Evolutionary conservation across 305 asterid species (phyloP).

Genomic region (Rubia tinctorum): DNA sequence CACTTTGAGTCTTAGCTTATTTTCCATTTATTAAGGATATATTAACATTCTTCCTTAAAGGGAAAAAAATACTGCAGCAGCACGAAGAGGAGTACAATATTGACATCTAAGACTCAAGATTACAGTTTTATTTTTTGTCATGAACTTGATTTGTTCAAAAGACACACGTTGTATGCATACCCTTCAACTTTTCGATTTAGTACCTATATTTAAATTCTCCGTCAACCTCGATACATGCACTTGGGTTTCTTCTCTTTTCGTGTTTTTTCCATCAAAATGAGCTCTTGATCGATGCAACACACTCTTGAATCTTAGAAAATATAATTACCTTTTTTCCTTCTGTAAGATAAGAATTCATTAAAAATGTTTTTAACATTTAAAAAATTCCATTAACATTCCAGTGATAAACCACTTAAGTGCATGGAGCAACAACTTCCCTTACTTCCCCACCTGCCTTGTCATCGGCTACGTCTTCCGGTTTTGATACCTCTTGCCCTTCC

Average conservation of each 20-base stretch:
- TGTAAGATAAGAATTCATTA: background rate
- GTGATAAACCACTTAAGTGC: constrained; percentile 15
- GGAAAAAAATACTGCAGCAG: no score
- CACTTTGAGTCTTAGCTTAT: no score
- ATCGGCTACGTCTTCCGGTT: constrained; percentile 34
- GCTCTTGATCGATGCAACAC: background rate
- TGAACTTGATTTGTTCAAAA: no score
- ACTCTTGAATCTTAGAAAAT: background rate
- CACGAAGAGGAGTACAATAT: no score
- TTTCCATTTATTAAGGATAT: no score
- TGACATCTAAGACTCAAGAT: no score
- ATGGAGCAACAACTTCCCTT: constrained; percentile 12
- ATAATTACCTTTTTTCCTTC: constrained; percentile 2
- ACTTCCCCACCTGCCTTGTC: constrained; percentile 38
- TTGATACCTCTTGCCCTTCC: constrained; percentile 51
- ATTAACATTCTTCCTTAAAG: no score
- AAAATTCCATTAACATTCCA: background rate
- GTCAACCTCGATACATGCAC: constrained; percentile 2
- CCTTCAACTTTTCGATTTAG: no score
- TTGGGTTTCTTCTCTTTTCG: background rate
- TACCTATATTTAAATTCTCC: background rate
- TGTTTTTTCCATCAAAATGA: background rate
- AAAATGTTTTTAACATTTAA: constrained; percentile 1
- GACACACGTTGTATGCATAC: no score
- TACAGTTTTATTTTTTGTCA: no score